Percentiles rank a stretch among this genome's conserved stretches.
Evolutionary conservation across 2,329 filamentous ascomycete genomes (phyloP).

Genomic region (Ceratocystis cubensis): DNA sequence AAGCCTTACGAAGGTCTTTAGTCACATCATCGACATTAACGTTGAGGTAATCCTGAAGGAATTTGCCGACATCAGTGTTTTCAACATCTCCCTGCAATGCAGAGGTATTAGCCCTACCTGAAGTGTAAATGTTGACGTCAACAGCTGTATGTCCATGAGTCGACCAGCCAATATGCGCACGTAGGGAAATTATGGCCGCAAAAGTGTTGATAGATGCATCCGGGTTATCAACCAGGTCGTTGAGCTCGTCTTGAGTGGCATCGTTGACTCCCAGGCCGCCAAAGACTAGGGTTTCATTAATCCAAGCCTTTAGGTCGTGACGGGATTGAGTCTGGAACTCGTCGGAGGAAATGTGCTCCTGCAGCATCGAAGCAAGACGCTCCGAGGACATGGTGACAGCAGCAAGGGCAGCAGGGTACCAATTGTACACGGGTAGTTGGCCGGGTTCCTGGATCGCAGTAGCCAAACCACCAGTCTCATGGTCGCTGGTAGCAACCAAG

Average conservation of each 20-base stretch:
- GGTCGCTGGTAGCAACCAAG: conserved; percentile 82
- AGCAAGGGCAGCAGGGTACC: conserved; percentile 72
- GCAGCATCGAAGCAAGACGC: conserved; percentile 52
- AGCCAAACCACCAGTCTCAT: conserved; percentile 85
- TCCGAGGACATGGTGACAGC: conserved; percentile 66
- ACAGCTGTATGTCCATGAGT: conserved; percentile 89
- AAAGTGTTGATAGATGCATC: conserved; percentile 47
- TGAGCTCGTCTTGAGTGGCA: conserved; percentile 57
- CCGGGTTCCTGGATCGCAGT: conserved; percentile 55
- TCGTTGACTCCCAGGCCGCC: conserved; percentile 66
- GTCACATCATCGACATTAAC: conserved; percentile 72
- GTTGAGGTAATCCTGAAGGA: conserved; percentile 64
- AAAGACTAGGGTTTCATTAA: conserved; percentile 54
- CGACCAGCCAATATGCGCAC: conserved; percentile 84
- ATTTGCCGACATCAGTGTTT: conserved; percentile 83
- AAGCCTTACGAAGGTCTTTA: conserved; percentile 48
- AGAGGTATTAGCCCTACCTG: conserved; percentile 49
- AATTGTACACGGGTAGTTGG: conserved; percentile 49
- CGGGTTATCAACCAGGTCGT: conserved; percentile 47
- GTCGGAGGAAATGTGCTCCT: conserved; percentile 40
- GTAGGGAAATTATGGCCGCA: conserved; percentile 72
- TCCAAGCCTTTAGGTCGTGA: conserved; percentile 45
- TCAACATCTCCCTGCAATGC: conserved; percentile 75
- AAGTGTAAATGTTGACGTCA: conserved; percentile 93
- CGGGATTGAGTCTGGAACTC: conserved; percentile 25